Base-by-base conservation (phyloP, 2,329 filamentous ascomycete species). In the Chaetomium sp. region DNA sequence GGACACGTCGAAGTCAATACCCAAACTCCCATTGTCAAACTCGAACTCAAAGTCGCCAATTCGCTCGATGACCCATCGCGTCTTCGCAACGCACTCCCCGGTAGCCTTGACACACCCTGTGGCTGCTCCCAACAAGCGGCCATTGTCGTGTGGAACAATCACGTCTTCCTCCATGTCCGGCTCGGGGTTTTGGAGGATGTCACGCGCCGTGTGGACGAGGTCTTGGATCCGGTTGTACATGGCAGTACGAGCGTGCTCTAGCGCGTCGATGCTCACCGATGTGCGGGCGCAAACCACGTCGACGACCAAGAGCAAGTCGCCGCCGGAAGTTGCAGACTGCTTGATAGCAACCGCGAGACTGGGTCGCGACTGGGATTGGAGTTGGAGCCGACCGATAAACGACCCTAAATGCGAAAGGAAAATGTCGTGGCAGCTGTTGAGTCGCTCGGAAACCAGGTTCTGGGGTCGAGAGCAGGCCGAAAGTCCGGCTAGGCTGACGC, bases 31-130 rank as follows among this genome's bases (percentile, higher is more conserved):
- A 40, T 74, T 67, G 62, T 87, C 83, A 53, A 88, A 77, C 68
- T 95, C 89, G 62, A 91, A 84, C 69, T 96, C 91, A 62, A 96
- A 95, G 69, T 96, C 91, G 19, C 91, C 91, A 60, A 94, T 90
- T 58, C 87, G 81, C 71, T 96, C 91, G 56, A 99, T 87, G 45
- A 95, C 84, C 68, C 83, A 79, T 65, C 90, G 90, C 9, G 91
- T 87, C 72, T 91, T 92, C 6, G 88, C 86, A 19, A 96, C 88
- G 70, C 92, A 96, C 64, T 96, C 91, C 42, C 92, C 92, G 45
- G 91, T 91, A 27, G 89, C 88, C 63, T 90, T 86, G 33, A 99
- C 91, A 67, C 91, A 96, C 57, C 83, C 85, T 6, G 91, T 96
- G 7, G 91, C 91, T 19, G 90, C 89, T 58, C 81, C 78, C 36